phyloP scores from a whole-genome alignment of 1,284 basidiomycete species.

The Cryptococcus amylolentus region DNA sequence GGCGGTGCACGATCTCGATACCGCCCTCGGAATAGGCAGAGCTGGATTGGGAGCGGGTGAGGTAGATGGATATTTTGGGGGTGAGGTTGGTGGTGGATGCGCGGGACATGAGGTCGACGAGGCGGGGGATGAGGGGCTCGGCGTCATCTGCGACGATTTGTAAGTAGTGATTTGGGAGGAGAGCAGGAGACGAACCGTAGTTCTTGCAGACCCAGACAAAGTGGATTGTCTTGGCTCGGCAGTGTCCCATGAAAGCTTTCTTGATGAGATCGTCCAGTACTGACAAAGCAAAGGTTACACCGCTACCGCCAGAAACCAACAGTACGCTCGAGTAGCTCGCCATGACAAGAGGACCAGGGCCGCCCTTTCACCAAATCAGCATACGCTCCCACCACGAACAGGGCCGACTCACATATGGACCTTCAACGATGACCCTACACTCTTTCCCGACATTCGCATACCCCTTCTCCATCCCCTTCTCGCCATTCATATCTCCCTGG shows the following conservation, averaged over 20 bases:
- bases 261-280: conserved; percentile 10
- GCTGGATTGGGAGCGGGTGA: background rate
- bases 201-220: conserved; percentile 9
- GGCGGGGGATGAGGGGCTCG: background rate
- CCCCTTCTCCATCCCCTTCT: conserved; percentile 1
- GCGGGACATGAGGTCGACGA: conserved; percentile 4
- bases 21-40: background rate
- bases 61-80: conserved; percentile 5
- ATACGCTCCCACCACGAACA: background rate
- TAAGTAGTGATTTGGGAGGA: no score
- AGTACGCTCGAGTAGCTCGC: conserved; percentile 6
- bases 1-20: conserved; percentile 1
- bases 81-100: conserved; percentile 1
- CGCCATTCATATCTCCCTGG: conserved; percentile 1
- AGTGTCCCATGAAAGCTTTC: conserved; percentile 7
- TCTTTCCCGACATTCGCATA: conserved; percentile 1
- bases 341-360: conserved; percentile 6
- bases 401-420: conserved; percentile 7
- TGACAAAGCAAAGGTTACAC: conserved; percentile 5
- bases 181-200: conserved; percentile 4
- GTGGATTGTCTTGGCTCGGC: conserved; percentile 5
- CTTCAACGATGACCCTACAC: conserved; percentile 9
- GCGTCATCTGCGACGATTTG: background rate
- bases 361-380: conserved; percentile 3
- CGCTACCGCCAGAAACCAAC: conserved; percentile 8